Evolutionary conservation across 108 stramenopile genomes (phyloP), one percentile per base, ranked within the genome.

Genomic region (Phaeodactylum tricornutum): DNA sequence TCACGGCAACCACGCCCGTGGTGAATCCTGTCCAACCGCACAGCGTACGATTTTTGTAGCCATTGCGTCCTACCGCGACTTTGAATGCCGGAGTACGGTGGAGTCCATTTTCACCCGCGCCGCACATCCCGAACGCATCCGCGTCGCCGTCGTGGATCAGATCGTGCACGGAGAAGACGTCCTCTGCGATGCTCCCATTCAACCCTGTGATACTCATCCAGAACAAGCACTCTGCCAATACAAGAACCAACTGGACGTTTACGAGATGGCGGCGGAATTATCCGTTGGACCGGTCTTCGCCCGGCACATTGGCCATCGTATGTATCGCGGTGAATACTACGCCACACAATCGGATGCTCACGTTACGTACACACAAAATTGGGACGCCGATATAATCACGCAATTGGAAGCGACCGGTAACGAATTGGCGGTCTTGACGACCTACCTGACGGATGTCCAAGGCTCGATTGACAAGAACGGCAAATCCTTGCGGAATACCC

Each of bases 321-420:
- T 87, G 65, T 92, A 92, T 40, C 73, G 84, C 4, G 93, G 92
- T 5, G 94, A 98, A 66, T 92, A 92, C 43, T 98, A 93, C 57
- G 81, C 84, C 45, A 94, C 95, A 59, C 94, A 95, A 66, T 74
- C 77, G 9, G 96, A 98, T 74, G 90, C 94, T 4, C 94, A 98
- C 71, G 92, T 95, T 27, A 79, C 85, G 37, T 93, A 89, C 53
- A 87, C 89, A 7, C 43, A 57, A 28, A 58, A 79, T 33, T 98
- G 96, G 96, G 96, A 98, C 53, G 51, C 21, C 7, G 81, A 86
- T 41, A 91, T 96, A 30, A 88, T 94, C 29, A 19, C 53, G 14
- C 92, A 96, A 55, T 71, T 71, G 60, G 74, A 82, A 44, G 43
- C 50, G 5, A 86, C 91, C 2, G 49, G 71, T 30, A 88, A 96